Evolutionary conservation across 352 stramenopile genomes (phyloP).

Genomic region (Globisporangium echinulatum): DNA sequence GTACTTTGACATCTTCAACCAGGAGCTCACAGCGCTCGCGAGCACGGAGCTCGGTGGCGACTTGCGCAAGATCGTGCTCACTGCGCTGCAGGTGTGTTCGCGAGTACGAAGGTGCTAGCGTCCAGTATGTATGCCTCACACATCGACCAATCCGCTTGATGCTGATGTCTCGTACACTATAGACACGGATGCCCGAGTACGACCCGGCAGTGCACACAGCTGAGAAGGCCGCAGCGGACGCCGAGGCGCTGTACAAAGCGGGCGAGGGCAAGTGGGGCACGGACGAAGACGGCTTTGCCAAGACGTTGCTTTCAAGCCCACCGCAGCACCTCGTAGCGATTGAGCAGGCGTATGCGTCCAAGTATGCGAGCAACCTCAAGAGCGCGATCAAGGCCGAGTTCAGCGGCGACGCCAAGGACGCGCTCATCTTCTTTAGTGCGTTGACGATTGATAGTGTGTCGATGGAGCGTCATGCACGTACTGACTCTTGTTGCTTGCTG

Average conservation of each 20-base stretch:
- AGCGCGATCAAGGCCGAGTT: constrained; percentile 67
- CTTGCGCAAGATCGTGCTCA: constrained; percentile 29
- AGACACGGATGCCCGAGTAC: constrained; percentile 15
- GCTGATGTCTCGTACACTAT: neutral
- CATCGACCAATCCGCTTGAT: neutral
- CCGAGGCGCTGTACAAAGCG: constrained; percentile 63
- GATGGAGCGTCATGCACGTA: too few relatives aligned
- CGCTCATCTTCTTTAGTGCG: constrained; percentile 52
- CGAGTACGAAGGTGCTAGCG: neutral
- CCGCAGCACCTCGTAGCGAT: constrained; percentile 54
- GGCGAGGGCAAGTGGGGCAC: constrained; percentile 77
- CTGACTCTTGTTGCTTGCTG: neutral
- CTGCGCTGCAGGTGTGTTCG: constrained; percentile 18
- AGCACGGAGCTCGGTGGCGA: constrained; percentile 34
- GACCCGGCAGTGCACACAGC: constrained; percentile 46
- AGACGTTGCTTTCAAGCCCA: constrained; percentile 53
- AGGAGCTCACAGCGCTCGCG: constrained; percentile 28
- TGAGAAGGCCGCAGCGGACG: constrained; percentile 56
- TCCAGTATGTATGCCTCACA: too few relatives aligned
- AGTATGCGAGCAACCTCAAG: constrained; percentile 48
- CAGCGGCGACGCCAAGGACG: constrained; percentile 37
- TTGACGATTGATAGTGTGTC: too few relatives aligned
- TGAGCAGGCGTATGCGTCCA: constrained; percentile 48
- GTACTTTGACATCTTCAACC: constrained; percentile 34
- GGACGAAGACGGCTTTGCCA: constrained; percentile 60